Conservation (phyloP, 306 rosid genomes). For the Hylodesmum podocarpum region DNA sequence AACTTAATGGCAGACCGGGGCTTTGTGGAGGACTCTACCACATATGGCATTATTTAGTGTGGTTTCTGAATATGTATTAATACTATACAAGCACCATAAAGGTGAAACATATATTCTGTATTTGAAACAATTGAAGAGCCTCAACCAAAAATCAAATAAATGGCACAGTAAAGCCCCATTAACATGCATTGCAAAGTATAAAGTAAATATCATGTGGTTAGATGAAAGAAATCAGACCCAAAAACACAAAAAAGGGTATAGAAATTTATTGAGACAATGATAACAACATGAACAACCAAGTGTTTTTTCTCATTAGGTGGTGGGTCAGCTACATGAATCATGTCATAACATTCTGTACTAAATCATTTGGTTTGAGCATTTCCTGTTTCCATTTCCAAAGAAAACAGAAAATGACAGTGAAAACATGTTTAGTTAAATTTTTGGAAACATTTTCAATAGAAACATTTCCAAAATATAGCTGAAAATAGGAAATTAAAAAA, state of each 20-base stretch:
- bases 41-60: neutral
- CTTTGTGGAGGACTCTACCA: slow-evolving; percentile 12
- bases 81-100: neutral
- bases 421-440: no score
- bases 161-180: neutral
- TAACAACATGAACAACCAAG: neutral
- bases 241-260: neutral
- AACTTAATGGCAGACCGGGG: neutral
- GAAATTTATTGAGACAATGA: neutral
- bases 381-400: no score
- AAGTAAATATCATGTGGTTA: neutral
- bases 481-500: no score
- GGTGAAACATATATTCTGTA: neutral
- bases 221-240: slow-evolving; percentile 18
- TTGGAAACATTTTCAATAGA: no score
- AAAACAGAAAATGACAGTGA: no score
- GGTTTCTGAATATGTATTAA: neutral
- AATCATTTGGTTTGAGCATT: no score
- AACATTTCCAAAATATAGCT: no score
- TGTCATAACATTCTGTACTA: neutral
- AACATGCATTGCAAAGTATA: slow-evolving; percentile 7
- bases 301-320: neutral
- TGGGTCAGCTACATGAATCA: neutral
- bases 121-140: neutral
- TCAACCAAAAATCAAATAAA: neutral